Conservation (phyloP, 495 filamentous ascomycete species). For the Astrothelium macrocarpum region DNA sequence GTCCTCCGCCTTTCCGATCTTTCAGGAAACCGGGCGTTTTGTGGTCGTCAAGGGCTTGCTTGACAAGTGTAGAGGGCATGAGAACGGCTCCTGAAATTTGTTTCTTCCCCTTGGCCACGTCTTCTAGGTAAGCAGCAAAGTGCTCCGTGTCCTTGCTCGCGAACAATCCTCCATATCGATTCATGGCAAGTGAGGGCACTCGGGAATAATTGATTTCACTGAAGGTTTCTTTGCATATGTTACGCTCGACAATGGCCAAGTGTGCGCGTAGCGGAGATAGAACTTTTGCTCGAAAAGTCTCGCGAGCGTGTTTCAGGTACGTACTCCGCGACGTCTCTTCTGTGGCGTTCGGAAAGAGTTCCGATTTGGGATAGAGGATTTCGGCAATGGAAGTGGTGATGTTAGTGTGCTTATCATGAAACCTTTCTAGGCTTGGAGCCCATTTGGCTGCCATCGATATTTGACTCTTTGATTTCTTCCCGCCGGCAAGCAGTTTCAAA, state of each 20-base stretch:
- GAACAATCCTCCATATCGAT: slow-evolving; percentile 35
- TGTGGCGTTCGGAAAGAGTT: slow-evolving; percentile 10
- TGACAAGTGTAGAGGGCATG: slow-evolving; percentile 34
- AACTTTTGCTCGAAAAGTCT: slow-evolving; percentile 32
- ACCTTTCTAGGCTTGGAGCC: slow-evolving; percentile 36
- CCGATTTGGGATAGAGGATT: slow-evolving; percentile 31
- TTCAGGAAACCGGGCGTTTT: not conserved
- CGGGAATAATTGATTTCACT: slow-evolving; percentile 38
- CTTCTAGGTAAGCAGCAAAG: slow-evolving; percentile 35
- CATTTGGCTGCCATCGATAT: slow-evolving; percentile 44
- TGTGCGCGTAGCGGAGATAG: slow-evolving; percentile 35
- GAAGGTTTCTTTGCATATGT: slow-evolving; percentile 32
- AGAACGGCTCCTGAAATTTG: slow-evolving; percentile 39
- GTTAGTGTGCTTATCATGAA: slow-evolving; percentile 43
- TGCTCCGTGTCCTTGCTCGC: slow-evolving; percentile 33
- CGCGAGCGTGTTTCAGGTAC: slow-evolving; percentile 40
- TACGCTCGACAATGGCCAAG: slow-evolving; percentile 39
- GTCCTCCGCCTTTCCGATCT: too few relatives aligned
- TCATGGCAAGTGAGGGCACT: slow-evolving; percentile 42
- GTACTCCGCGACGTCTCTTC: slow-evolving; percentile 27
- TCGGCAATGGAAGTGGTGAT: slow-evolving; percentile 41
- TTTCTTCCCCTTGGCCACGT: slow-evolving; percentile 29
- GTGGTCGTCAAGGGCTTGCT: not conserved
- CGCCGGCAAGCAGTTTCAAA: slow-evolving; percentile 26
- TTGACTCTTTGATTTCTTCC: slow-evolving; percentile 24